Conservation (phyloP, 805 yeast species). For the Candida manassasensis region DNA sequence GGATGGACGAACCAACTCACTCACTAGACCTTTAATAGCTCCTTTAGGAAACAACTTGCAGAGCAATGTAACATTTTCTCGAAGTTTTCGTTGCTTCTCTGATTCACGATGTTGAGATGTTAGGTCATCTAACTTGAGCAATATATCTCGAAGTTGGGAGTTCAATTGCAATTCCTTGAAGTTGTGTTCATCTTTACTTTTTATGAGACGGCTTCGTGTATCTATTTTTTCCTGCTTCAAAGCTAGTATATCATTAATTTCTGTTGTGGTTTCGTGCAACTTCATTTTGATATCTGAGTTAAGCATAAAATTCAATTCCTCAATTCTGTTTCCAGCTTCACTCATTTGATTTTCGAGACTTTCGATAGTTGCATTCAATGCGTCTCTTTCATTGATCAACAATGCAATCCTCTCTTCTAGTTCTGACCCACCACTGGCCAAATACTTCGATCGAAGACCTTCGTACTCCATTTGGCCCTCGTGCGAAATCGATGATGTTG, state of each 20-base stretch:
- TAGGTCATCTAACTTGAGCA: slow-evolving; percentile 62
- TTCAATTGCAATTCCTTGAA: slow-evolving; percentile 58
- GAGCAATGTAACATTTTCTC: slow-evolving; percentile 69
- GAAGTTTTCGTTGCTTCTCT: slow-evolving; percentile 57
- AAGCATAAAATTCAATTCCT: slow-evolving; percentile 32
- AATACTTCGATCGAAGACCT: slow-evolving; percentile 48
- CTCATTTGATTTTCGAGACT: slow-evolving; percentile 28
- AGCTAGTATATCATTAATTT: slow-evolving; percentile 27
- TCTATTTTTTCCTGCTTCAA: slow-evolving; percentile 22
- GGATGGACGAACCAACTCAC: slow-evolving; percentile 74
- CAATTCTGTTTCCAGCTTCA: slow-evolving; percentile 34
- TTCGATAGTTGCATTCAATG: slow-evolving; percentile 24
- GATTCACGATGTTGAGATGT: slow-evolving; percentile 76
- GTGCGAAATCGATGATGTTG: slow-evolving; percentile 32
- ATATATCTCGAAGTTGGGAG: slow-evolving; percentile 54
- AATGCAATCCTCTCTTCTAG: slow-evolving; percentile 47
- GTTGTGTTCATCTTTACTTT: slow-evolving; percentile 31
- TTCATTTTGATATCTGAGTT: slow-evolving; percentile 35
- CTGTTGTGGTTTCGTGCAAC: slow-evolving; percentile 22
- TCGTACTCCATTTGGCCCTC: slow-evolving; percentile 58
- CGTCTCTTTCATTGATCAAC: slow-evolving; percentile 40
- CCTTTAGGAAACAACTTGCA: slow-evolving; percentile 65
- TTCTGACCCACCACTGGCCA: slow-evolving; percentile 53
- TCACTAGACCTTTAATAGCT: slow-evolving; percentile 77
- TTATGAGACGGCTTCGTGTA: slow-evolving; percentile 22